These are phyloP conservation scores for Bryoglossum gracile DNA, from an alignment of 495 filamentous ascomycete species.

Conservation along the genomic window DNA sequence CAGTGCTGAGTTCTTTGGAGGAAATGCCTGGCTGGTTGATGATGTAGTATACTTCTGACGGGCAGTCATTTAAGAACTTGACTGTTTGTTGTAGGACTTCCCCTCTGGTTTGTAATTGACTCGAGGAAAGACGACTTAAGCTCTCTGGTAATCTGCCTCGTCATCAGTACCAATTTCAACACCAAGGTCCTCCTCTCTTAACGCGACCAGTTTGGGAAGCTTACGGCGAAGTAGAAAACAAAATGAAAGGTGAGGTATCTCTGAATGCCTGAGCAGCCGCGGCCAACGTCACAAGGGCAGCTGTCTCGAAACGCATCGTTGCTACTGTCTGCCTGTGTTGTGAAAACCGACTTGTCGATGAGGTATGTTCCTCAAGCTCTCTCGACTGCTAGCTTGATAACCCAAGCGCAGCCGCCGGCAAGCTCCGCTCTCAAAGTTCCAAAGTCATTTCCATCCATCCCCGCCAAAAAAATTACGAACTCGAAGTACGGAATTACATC, in stretches of 20 bases:
- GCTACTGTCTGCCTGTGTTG: conserved; percentile 9
- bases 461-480: conserved; percentile 12
- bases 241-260: conserved; percentile 80
- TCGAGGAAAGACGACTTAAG: not conserved
- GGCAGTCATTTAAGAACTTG: conserved; percentile 54
- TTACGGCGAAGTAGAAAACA: conserved; percentile 75
- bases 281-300: conserved; percentile 54
- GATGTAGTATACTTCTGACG: conserved; percentile 72
- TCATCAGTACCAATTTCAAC: not conserved
- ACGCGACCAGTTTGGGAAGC: conserved; percentile 14
- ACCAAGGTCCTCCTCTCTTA: no score
- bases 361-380: not conserved
- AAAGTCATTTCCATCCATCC: not conserved
- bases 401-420: not conserved
- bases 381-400: not conserved
- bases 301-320: conserved; percentile 54
- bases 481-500: not conserved
- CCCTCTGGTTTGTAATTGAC: conserved; percentile 38
- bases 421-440: conserved; percentile 1
- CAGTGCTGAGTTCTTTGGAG: conserved; percentile 49
- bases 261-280: conserved; percentile 61
- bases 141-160: conserved; percentile 3
- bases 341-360: not conserved
- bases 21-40: conserved; percentile 69
- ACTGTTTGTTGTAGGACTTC: conserved; percentile 34